These are phyloP conservation scores for Monosporascus sp. DNA, from an alignment of 2,329 filamentous ascomycete genomes.

Conservation along the genomic window DNA sequence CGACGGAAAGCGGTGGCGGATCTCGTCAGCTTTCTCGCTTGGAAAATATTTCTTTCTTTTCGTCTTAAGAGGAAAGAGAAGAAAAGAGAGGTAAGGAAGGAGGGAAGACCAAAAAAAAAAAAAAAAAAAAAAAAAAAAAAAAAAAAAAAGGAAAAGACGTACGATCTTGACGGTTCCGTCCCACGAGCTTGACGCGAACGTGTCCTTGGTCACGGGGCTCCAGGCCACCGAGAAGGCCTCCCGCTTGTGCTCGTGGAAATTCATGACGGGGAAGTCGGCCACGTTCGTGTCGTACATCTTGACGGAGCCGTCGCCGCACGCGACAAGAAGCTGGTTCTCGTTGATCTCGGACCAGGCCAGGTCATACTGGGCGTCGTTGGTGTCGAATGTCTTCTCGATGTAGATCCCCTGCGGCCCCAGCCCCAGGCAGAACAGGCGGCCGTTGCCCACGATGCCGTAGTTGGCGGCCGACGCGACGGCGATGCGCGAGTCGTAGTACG, in stretches of 20 bases:
- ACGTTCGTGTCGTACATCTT: constrained; percentile 88
- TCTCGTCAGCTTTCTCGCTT: neutral
- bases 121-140: neutral
- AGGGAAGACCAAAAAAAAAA: no score
- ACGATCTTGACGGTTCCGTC: constrained; percentile 91
- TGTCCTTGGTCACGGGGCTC: constrained; percentile 88
- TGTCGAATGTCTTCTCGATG: constrained; percentile 87
- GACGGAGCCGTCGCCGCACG: constrained; percentile 87
- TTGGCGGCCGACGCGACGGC: constrained; percentile 89
- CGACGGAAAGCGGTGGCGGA: no score
- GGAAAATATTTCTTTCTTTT: no score
- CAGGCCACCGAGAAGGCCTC: constrained; percentile 91
- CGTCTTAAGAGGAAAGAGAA: no score
- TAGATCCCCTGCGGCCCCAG: constrained; percentile 79
- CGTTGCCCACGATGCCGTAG: constrained; percentile 96
- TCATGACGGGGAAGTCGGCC: constrained; percentile 77
- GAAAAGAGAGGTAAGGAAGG: no score
- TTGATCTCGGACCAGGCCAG: constrained; percentile 93
- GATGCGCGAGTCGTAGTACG: constrained; percentile 92
- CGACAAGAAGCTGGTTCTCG: constrained; percentile 86
- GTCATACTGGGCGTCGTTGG: constrained; percentile 95
- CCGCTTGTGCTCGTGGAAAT: constrained; percentile 87
- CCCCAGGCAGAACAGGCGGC: constrained; percentile 77
- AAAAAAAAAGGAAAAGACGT: constrained; percentile 16
- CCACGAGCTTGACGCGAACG: constrained; percentile 89